Base-by-base conservation (phyloP, 2,329 filamentous ascomycete genomes). In the Arachnopeziza araneosa region DNA sequence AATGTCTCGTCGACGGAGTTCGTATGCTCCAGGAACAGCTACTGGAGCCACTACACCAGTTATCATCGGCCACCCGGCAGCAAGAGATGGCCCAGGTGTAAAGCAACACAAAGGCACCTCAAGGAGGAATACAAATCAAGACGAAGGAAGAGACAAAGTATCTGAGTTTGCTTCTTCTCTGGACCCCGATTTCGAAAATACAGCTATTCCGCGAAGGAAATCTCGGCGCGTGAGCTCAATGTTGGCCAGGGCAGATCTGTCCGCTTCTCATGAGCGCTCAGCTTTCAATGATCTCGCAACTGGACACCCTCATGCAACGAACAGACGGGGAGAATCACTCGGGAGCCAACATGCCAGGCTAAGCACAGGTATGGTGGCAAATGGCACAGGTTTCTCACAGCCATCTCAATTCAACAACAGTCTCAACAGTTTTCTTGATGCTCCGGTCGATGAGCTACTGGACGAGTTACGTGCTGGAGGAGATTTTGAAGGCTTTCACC, bases 181-280 rank as follows among this genome's bases (percentile, higher is more conserved):
- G n/a, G 89, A 90, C 58, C 83, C 89, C 50, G 88, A 91, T 59
- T 81, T 81, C 56, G 78, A 82, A 58, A 79, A 76, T 12, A 71
- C 74, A n/a, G 78, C 80, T 19, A 78, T 79, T 14, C 80, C 80
- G 0, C 77, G 84, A 56, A 79, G 84, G 61, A 84, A 84, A 63
- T 88, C 85, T 21, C 85, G 95, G 51, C 85, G 95, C 55, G 89
- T 98, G 24, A 99, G 95, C 76, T 98, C 93, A 19, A 83, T 96
- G 75, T 80, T 97, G 57, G 93, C 93, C 19, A 83, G 93, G 68
- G 89, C 90, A 32, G 93, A 97, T 71, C 78, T 97, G 22, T 93
- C 91, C 0, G 88, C 90, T 10, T 95, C 88, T 19, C 90, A 93
- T 65, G 92, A 96, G 67, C 83, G 90, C 68, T 81, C 87, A 1